These are phyloP conservation scores for Harringtonia aguacate DNA, from an alignment of 2,329 filamentous ascomycete species.

Conservation along the genomic window DNA sequence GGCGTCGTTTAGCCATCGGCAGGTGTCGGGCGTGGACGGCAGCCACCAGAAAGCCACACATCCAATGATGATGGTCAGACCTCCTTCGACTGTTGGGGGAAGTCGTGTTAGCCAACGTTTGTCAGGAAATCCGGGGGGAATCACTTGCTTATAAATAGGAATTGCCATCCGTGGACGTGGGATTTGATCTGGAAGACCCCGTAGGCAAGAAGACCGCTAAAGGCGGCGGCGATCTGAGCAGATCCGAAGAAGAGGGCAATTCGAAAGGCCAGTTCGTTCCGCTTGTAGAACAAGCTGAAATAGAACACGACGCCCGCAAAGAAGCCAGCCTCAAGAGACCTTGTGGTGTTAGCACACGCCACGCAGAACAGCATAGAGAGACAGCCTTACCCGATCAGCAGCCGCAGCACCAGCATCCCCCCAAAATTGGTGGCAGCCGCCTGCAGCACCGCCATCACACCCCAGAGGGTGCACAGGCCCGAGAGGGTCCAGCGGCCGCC, in stretches of 20 bases:
- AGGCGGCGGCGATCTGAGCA: conserved; percentile 12
- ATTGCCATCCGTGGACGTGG: conserved; percentile 31
- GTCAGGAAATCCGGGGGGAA: too few species aligned
- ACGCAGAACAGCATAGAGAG: conserved; percentile 27
- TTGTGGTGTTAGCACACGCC: too few species aligned
- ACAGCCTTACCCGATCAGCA: conserved; percentile 43
- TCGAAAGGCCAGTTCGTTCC: conserved; percentile 59
- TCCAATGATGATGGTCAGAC: conserved; percentile 9
- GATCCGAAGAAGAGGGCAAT: conserved; percentile 49
- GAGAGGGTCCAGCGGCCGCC: conserved; percentile 54
- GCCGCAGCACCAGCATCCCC: conserved; percentile 56
- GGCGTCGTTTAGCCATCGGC: conserved; percentile 9
- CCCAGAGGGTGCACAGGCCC: conserved; percentile 55
- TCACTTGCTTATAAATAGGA: conserved; percentile 45
- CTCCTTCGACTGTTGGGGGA: too few species aligned
- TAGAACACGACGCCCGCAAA: conserved; percentile 22
- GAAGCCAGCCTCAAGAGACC: conserved; percentile 40
- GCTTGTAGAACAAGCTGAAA: conserved; percentile 57
- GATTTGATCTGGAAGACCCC: conserved; percentile 35
- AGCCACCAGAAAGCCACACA: conserved; percentile 12
- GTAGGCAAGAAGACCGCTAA: conserved; percentile 22
- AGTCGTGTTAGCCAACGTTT: too few species aligned
- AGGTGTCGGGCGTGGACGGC: conserved; percentile 9
- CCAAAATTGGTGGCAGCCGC: conserved; percentile 47
- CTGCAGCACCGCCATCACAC: conserved; percentile 50